Conservation (phyloP, 1,139 yeast species). For the Pichia norvegensis region DNA sequence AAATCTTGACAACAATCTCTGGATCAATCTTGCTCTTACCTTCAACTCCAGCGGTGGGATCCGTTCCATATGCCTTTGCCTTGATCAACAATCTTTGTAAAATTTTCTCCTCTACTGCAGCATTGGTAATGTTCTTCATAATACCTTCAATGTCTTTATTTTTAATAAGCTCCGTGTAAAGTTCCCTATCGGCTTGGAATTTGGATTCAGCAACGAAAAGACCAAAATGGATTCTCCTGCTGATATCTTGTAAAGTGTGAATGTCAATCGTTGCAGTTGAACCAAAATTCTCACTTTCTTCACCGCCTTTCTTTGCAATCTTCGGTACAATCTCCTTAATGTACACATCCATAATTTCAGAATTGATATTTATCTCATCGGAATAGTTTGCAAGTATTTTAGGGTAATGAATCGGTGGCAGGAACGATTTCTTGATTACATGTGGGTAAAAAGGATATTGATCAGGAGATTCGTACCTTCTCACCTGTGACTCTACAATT, state of each 20-base stretch:
- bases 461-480: conserved; percentile 93
- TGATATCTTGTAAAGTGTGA: conserved; percentile 76
- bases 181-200: conserved; percentile 59
- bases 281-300: conserved; percentile 80
- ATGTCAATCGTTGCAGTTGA: conserved; percentile 81
- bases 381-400: conserved; percentile 66
- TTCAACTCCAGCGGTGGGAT: conserved; percentile 67
- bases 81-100: conserved; percentile 69
- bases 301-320: conserved; percentile 61
- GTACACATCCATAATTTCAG: conserved; percentile 58
- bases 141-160: conserved; percentile 65
- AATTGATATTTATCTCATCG: conserved; percentile 69
- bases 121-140: conserved; percentile 73
- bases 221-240: conserved; percentile 95
- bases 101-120: conserved; percentile 79
- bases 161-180: conserved; percentile 56
- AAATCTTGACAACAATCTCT: conserved; percentile 69
- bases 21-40: conserved; percentile 76
- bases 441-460: conserved; percentile 87
- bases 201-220: conserved; percentile 96
- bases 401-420: conserved; percentile 78
- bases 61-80: conserved; percentile 82
- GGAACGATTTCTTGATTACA: conserved; percentile 53
- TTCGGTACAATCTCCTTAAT: conserved; percentile 65
- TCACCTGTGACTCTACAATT: conserved; percentile 68